These are phyloP conservation scores for Acephala macrosclerotiorum DNA, from an alignment of 2,329 filamentous ascomycete genomes.

Conservation along the genomic window DNA sequence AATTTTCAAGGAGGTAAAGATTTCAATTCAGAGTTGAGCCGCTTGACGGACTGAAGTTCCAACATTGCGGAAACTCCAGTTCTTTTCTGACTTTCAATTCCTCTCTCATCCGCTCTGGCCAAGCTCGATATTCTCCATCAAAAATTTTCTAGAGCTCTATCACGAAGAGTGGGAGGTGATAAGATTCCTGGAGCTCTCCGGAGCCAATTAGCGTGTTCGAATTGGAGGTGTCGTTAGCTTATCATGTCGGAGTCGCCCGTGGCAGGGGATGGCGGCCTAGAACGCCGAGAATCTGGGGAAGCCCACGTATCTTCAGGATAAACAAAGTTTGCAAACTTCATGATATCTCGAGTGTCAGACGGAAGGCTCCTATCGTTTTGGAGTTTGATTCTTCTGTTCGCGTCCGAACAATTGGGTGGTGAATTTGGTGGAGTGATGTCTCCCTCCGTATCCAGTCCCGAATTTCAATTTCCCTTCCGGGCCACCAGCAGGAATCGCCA, in stretches of 20 bases:
- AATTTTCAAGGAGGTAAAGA: neutral
- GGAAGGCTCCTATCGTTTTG: constrained; percentile 21
- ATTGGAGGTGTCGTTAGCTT: constrained; percentile 23
- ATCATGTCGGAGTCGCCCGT: constrained; percentile 33
- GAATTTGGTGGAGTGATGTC: neutral
- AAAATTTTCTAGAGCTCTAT: neutral
- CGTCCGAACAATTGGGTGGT: neutral
- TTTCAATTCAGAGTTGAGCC: neutral
- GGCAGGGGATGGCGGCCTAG: neutral
- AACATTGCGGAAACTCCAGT: constrained; percentile 3
- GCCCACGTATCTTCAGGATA: constrained; percentile 1
- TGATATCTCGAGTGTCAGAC: neutral
- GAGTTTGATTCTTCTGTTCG: neutral
- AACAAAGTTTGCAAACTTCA: neutral
- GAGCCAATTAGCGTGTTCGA: constrained; percentile 26
- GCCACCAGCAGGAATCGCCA: neutral
- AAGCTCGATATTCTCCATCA: neutral
- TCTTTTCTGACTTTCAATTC: constrained; percentile 22
- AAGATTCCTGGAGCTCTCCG: constrained; percentile 30
- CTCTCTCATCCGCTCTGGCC: constrained; percentile 6
- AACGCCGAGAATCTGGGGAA: constrained; percentile 24
- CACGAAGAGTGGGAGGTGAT: constrained; percentile 29
- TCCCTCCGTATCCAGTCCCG: neutral
- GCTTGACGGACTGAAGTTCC: constrained; percentile 2
- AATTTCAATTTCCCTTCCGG: neutral